Conservation (phyloP, 345 rosid species). For the Euphorbia pulcherrima region DNA sequence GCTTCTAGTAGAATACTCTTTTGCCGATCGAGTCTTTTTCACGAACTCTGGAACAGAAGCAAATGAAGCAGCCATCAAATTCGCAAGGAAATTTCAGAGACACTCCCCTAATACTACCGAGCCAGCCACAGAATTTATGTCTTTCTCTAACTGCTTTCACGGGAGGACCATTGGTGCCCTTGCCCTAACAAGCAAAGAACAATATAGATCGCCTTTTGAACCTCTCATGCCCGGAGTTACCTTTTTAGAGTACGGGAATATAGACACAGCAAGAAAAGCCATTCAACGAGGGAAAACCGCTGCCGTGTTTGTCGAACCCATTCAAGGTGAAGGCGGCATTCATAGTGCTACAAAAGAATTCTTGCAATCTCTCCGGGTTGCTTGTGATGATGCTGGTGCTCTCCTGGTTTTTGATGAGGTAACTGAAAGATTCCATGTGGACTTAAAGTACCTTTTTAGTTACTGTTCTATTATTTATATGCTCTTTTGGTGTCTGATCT, state of each 20-base stretch:
- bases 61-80: constrained; percentile 94
- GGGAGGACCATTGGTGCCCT: constrained; percentile 94
- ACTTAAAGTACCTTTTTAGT: too few relatives aligned
- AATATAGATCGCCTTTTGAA: constrained; percentile 79
- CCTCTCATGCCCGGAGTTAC: constrained; percentile 99
- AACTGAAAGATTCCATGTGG: constrained; percentile 4
- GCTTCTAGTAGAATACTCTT: constrained; percentile 62
- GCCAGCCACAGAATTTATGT: constrained; percentile 61
- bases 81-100: constrained; percentile 82
- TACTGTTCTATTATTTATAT: too few relatives aligned
- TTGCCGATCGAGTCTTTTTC: constrained; percentile 84
- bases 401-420: constrained; percentile 96
- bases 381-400: constrained; percentile 75
- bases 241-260: constrained; percentile 76
- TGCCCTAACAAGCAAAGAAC: constrained; percentile 88
- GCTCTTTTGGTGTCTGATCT: too few relatives aligned
- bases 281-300: constrained; percentile 59
- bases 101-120: constrained; percentile 45
- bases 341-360: constrained; percentile 73
- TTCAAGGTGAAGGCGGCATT: constrained; percentile 97
- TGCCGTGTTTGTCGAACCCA: constrained; percentile 90
- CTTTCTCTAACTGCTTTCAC: constrained; percentile 79
- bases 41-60: constrained; percentile 92
- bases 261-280: constrained; percentile 49
- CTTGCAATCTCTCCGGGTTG: constrained; percentile 58